phyloP scores from a whole-genome alignment of 169 alveolate genomes.

The Plasmodium berghei region DNA sequence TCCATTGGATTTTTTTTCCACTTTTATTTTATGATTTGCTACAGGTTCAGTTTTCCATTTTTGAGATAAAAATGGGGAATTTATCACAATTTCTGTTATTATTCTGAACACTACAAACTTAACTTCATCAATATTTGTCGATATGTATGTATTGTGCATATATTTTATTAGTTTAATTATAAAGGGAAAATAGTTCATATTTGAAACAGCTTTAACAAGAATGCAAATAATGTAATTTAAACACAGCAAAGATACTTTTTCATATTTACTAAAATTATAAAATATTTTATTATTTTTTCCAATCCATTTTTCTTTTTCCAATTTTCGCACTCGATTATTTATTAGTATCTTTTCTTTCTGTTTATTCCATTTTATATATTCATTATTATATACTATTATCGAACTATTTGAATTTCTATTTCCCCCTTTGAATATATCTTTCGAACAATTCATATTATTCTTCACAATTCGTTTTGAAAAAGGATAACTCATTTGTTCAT shows the following conservation, averaged over 20 bases:
- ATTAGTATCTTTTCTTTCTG: too few species aligned
- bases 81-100: conserved; percentile 38
- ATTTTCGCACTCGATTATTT: background rate
- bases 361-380: too few species aligned
- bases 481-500: too few species aligned
- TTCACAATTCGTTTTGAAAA: too few species aligned
- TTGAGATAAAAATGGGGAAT: conserved; percentile 3
- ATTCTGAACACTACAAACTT: conserved; percentile 43
- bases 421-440: background rate
- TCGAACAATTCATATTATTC: background rate
- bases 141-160: conserved; percentile 49
- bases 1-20: background rate
- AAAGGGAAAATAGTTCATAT: conserved; percentile 25
- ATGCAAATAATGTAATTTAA: conserved; percentile 39
- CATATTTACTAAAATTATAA: conserved; percentile 25
- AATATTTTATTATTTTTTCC: conserved; percentile 16
- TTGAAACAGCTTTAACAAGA: conserved; percentile 22
- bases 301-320: background rate
- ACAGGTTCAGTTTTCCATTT: background rate
- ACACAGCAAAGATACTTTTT: conserved; percentile 26
- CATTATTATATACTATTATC: too few species aligned
- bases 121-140: conserved; percentile 46
- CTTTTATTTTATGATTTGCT: background rate
- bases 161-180: conserved; percentile 46
- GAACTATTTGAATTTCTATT: too few species aligned